Evolutionary conservation across 2,329 filamentous ascomycete genomes (phyloP), one percentile per base, ranked within the genome.

Genomic region (Sclerotinia glacialis): DNA sequence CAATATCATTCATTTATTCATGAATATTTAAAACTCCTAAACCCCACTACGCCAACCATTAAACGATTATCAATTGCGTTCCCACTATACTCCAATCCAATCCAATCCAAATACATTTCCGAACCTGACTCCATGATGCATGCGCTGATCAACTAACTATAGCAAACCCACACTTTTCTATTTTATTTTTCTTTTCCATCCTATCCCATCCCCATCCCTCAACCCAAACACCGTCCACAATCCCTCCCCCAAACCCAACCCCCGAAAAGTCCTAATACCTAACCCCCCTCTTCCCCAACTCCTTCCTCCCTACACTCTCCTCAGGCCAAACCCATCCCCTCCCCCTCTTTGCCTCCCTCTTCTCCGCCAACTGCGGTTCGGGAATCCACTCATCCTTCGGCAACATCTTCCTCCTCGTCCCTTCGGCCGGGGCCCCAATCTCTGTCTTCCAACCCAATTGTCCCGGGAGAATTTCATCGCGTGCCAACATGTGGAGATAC

Each of bases 251-350:
- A 28, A 34, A 2, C 18, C 4, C 14, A 42, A 23, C 34, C 34
- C 34, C 5, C 11, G 8, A 37, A 37, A 37, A 37, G 5, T 11
- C 23, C 18, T 59, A 69, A 72, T 89, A 88, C 68, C 82, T 79
- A 47, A 89, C 85, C 21, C 86, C 86, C 66, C 86, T 81, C 80
- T 86, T 87, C 6, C 87, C 88, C 63, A 89, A 81, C 79, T 93
- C 90, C 78, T 90, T 88, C 73, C 89, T 82, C 11, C 87, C 87
- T 14, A 93, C 81, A 3, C 87, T 82, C 73, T 93, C 90, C 73
- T 93, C 89, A 1, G 90, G 90, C 79, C 87, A 84, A 0, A 92
- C 85, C 90, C 90, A 93, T 0, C 90, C 90, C 40, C 90, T 79
- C 2, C 85, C 82, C 28, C 89, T 79, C 84, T 92, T 93, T 26